Evolutionary conservation across 23 red algal genomes (phyloP), one percentile per base, ranked within the genome.

Genomic region (Pyropia yezoensis): DNA sequence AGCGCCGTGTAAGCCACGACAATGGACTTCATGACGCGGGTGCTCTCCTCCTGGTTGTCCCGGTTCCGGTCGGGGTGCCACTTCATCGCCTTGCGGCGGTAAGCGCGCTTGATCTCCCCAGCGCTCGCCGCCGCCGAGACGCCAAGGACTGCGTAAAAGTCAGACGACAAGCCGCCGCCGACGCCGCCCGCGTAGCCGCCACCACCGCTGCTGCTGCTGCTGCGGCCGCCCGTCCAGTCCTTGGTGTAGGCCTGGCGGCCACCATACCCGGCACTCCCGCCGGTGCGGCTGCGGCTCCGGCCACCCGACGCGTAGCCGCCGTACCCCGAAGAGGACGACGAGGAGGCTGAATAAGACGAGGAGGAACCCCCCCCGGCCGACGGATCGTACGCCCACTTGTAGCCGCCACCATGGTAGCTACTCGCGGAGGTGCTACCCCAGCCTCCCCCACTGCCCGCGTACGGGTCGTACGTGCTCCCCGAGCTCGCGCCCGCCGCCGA

Each of bases 31-130:
- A 92, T 85, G 45, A 47, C 67, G 57, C 68, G 52, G 57, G 66
- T 67, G 14, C 76, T 76, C 30, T 85, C 79, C 39, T 78, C 88
- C 49, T 60, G 33, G 24, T 85, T 66, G 67, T 70, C 52, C 16
- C 60, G 70, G 52, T 96, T 88, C 56, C 78, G 61, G 61, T 96
- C 92, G 14, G 92, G 92, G 64, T 96, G 92, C 66, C 81, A 88
- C 60, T 90, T 62, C 67, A 88, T 75, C 22, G 87, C 92, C 71
- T 65, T 71, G 32, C 74, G 30, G 57, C 92, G 60, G 71, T 96
- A 96, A 12, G 92, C 84, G 57, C 71, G 60, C 71, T 88, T 89
- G 30, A 96, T 89, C 60, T 96, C 92, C 34, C 59, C 71, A 13
- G 71, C 33, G 26, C 69, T 85, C 8, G 92, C 92, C 26, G 74